Evolutionary conservation across 495 filamentous ascomycete species (phyloP).

Genomic region (Trichoderma gamsii): DNA sequence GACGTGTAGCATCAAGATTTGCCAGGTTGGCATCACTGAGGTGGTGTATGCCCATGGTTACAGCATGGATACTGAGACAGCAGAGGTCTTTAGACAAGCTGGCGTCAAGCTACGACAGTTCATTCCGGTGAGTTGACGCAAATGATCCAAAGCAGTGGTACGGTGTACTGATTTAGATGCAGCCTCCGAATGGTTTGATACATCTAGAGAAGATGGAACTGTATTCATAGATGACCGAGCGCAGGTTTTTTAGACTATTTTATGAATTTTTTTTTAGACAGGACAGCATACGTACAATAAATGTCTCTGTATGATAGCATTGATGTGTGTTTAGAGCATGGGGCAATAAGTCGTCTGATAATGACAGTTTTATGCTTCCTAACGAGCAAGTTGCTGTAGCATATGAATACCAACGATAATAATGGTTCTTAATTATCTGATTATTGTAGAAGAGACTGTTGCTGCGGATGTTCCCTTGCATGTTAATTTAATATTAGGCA

Average conservation of each 20-base stretch:
- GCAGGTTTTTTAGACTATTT: neutral
- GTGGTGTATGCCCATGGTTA: constrained; percentile 93
- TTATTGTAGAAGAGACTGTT: too few relatives aligned
- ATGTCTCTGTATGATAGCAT: too few relatives aligned
- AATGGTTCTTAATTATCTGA: too few relatives aligned
- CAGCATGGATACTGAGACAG: constrained; percentile 83
- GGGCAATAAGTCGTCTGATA: too few relatives aligned
- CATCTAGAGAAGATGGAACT: constrained; percentile 44
- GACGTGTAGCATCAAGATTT: constrained; percentile 98
- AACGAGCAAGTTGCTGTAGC: too few relatives aligned
- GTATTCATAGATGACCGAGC: constrained; percentile 16
- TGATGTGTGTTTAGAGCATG: too few relatives aligned
- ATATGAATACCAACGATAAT: too few relatives aligned
- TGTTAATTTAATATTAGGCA: too few relatives aligned
- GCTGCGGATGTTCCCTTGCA: too few relatives aligned
- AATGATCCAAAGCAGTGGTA: neutral
- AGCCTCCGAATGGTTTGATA: constrained; percentile 50
- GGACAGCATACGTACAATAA: too few relatives aligned
- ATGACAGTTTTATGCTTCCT: too few relatives aligned
- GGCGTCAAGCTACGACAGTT: constrained; percentile 78
- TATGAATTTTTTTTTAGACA: too few relatives aligned
- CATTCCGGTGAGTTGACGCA: constrained; percentile 55
- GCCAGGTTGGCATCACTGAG: constrained; percentile 89
- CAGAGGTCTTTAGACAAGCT: constrained; percentile 67
- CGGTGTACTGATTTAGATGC: neutral